These are phyloP conservation scores for Colletotrichum sansevieriae DNA, from an alignment of 2,329 filamentous ascomycete species.

Conservation along the genomic window DNA sequence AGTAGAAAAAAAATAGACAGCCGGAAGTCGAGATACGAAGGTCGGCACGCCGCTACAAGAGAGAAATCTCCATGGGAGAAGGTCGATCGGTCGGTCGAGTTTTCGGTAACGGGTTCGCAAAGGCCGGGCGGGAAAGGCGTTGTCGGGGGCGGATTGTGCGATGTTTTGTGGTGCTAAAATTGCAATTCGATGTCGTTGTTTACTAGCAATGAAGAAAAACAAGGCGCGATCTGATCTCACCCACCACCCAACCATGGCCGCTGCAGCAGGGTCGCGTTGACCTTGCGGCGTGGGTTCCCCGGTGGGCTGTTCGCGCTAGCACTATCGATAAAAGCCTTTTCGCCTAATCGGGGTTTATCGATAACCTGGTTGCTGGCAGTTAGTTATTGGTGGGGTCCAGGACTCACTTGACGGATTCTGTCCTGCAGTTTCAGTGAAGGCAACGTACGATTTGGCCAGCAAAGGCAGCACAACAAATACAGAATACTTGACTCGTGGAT, in stretches of 20 bases:
- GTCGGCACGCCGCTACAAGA: slow-evolving; percentile 25
- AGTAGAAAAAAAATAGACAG: slow-evolving; percentile 7
- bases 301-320: slow-evolving; percentile 7
- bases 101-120: slow-evolving; percentile 28
- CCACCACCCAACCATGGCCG: slow-evolving; percentile 40
- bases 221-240: slow-evolving; percentile 42
- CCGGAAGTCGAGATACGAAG: slow-evolving; percentile 29
- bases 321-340: slow-evolving; percentile 31
- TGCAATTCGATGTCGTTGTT: slow-evolving; percentile 42
- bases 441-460: slow-evolving; percentile 28
- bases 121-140: slow-evolving; percentile 39
- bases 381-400: slow-evolving; percentile 31
- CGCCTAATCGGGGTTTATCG: slow-evolving; percentile 13
- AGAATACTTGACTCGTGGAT: neutral
- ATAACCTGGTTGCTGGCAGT: slow-evolving; percentile 21
- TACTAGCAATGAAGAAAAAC: slow-evolving; percentile 43
- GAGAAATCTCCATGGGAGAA: slow-evolving; percentile 24
- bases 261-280: slow-evolving; percentile 34
- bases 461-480: neutral
- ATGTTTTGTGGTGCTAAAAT: slow-evolving; percentile 42
- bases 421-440: slow-evolving; percentile 15
- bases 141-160: slow-evolving; percentile 37
- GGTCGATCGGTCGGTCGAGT: slow-evolving; percentile 6
- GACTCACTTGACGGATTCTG: slow-evolving; percentile 30
- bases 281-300: slow-evolving; percentile 35